These are phyloP conservation scores for Coemansia sp. DNA, from an alignment of 192 early-diverging fungal species.

Conservation along the genomic window DNA sequence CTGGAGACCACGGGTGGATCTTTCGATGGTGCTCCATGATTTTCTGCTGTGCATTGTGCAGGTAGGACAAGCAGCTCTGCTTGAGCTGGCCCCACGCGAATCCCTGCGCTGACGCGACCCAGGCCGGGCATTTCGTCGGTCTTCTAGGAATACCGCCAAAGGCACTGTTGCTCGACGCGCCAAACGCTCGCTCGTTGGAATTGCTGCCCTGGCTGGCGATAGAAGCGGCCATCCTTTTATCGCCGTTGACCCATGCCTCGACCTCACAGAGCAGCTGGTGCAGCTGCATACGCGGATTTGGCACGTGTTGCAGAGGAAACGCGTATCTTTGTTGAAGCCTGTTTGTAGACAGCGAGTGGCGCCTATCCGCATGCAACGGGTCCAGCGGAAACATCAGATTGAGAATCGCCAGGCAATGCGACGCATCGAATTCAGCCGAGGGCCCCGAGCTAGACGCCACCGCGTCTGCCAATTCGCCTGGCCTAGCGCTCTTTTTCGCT, in stretches of 20 bases:
- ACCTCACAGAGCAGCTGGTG: slow-evolving; percentile 40
- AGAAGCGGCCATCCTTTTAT: slow-evolving; percentile 14
- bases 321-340: slow-evolving; percentile 29
- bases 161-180: background rate
- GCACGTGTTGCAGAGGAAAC: slow-evolving; percentile 33
- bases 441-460: background rate
- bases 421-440: slow-evolving; percentile 9
- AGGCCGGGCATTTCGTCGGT: slow-evolving; percentile 29
- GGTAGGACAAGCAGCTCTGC: slow-evolving; percentile 36
- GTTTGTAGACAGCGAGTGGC: slow-evolving; percentile 4
- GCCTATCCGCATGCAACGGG: slow-evolving; percentile 4
- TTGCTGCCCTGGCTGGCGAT: background rate
- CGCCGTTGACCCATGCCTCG: slow-evolving; percentile 40
- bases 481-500: background rate
- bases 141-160: background rate
- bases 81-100: slow-evolving; percentile 42
- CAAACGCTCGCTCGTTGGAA: background rate
- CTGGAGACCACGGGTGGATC: slow-evolving; percentile 28
- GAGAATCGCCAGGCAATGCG: slow-evolving; percentile 30
- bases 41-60: slow-evolving; percentile 27
- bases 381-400: slow-evolving; percentile 50
- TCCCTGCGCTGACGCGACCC: slow-evolving; percentile 29
- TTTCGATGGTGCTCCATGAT: slow-evolving; percentile 24
- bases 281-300: slow-evolving; percentile 39
- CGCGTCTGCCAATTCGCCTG: background rate